Evolutionary conservation across 495 filamentous ascomycete species (phyloP), one percentile per base, ranked within the genome.

Genomic region (Glonium stellatum): DNA sequence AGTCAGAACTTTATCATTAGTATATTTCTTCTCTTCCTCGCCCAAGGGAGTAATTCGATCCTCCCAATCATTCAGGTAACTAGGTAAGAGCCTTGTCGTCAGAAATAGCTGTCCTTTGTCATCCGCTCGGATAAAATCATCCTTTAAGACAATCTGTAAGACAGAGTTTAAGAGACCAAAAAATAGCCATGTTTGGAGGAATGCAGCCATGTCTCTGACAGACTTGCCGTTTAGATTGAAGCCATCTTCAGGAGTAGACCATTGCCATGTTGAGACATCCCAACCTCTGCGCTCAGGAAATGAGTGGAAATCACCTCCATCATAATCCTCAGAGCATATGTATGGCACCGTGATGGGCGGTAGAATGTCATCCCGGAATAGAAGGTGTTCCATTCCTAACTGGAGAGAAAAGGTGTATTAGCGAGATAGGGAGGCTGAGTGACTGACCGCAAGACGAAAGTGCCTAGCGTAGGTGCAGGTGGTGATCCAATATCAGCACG

Each of bases 161-260:
- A 39, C 9, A 11, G 37, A 15, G 4, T 37, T 9, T 12, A 61
- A 22, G n/a, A 56, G 31, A 18, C 59, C 59, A 50, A 62, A 62
- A 22, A 62, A 62, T 9, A 62, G 59, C 59, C 59, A 62, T 12
- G 59, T 27, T 19, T 62, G 59, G 1, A 62, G 34, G 18, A 62
- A 51, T 4, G 48, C 18, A 27, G 48, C 25, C 19, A 51, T 37
- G 44, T 61, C 58, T 8, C 19, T 35, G n/a, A 15, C n/a, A 10
- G 11, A 21, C 41, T 25, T 55, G 27, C 15, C 11, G 42, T 37
- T 36, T 8, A 18, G 15, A 6, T 10, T 5, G 12, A 56, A 23
- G 19, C 52, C 58, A 25, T 51, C 23, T 15, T 15, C 10, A 0
- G 8, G 6, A 6, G 48, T 31, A 8, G 21, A 23, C 18, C 13